A percentile compares a stretch with the other conserved stretches of the same genome.
phyloP scores from a whole-genome alignment of 1,284 basidiomycete genomes.

The Fomitopsis schrenkii region DNA sequence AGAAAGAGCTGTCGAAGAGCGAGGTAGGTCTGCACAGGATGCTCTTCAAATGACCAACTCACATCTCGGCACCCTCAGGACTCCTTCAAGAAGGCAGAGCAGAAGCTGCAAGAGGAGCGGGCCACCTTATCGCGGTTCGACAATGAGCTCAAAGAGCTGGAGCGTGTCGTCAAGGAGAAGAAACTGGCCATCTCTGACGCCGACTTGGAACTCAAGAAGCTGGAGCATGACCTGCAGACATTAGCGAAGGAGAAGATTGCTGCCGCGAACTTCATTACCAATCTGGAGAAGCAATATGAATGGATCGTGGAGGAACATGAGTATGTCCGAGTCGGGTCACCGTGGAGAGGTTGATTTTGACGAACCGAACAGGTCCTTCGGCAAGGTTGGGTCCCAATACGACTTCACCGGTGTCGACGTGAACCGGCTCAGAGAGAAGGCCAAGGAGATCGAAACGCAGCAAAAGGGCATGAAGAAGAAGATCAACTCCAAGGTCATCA shows the following conservation, averaged over 20 bases:
- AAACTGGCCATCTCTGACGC: conserved; percentile 72
- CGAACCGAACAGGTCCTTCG: conserved; percentile 59
- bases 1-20: conserved; percentile 46
- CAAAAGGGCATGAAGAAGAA: conserved; percentile 93
- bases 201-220: conserved; percentile 63
- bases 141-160: conserved; percentile 81
- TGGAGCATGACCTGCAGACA: conserved; percentile 49
- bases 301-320: conserved; percentile 90
- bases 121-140: conserved; percentile 87
- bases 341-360: not conserved
- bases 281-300: conserved; percentile 77
- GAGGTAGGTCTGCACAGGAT: conserved; percentile 37
- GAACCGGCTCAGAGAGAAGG: conserved; percentile 57
- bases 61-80: conserved; percentile 35
- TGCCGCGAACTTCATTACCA: conserved; percentile 40
- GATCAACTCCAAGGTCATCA: conserved; percentile 93
- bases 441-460: conserved; percentile 74
- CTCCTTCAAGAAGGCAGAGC: conserved; percentile 61
- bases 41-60: not conserved
- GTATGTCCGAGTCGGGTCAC: conserved; percentile 41
- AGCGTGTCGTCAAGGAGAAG: conserved; percentile 78
- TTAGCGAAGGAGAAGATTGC: conserved; percentile 51
- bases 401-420: conserved; percentile 82
- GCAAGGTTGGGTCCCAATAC: conserved; percentile 78
- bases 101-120: conserved; percentile 76